Percentiles rank a stretch among this genome's conserved stretches.
Evolutionary conservation across 108 stramenopile genomes (phyloP).

Genomic region (Nitzschia putrida): DNA sequence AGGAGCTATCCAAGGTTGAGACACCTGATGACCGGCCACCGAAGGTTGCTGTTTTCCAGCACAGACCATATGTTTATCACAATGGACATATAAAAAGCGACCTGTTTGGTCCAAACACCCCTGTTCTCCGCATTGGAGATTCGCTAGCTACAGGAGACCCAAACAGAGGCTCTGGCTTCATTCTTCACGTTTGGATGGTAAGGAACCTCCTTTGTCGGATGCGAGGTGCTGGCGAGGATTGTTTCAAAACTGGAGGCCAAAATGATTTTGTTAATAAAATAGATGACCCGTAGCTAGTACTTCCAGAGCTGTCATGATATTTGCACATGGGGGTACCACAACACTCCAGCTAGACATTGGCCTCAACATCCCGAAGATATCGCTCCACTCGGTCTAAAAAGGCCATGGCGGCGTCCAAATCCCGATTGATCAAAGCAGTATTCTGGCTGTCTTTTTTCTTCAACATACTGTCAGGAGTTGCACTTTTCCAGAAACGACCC

Average conservation of each 20-base stretch:
- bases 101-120: neutral
- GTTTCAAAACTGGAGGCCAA: neutral
- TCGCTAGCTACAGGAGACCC: slow-evolving; percentile 16
- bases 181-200: slow-evolving; percentile 1
- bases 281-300: no score
- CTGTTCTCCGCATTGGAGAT: slow-evolving; percentile 20
- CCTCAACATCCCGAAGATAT: slow-evolving; percentile 58
- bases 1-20: slow-evolving; percentile 1
- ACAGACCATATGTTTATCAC: slow-evolving; percentile 12
- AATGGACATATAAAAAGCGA: slow-evolving; percentile 5
- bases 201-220: neutral
- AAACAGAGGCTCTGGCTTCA: neutral
- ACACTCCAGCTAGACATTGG: slow-evolving; percentile 15
- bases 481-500: slow-evolving; percentile 57
- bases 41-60: slow-evolving; percentile 4
- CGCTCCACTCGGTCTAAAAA: slow-evolving; percentile 63
- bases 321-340: no score
- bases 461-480: slow-evolving; percentile 54
- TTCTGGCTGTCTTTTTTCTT: slow-evolving; percentile 63
- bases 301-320: no score
- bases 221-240: neutral
- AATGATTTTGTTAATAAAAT: no score
- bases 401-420: slow-evolving; percentile 59
- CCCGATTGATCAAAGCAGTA: slow-evolving; percentile 67
- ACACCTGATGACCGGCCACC: neutral